Percentiles rank a stretch among this genome's conserved stretches.
Evolutionary conservation across 805 yeast genomes (phyloP).

Genomic region (Kluyveromyces wickerhamii): DNA sequence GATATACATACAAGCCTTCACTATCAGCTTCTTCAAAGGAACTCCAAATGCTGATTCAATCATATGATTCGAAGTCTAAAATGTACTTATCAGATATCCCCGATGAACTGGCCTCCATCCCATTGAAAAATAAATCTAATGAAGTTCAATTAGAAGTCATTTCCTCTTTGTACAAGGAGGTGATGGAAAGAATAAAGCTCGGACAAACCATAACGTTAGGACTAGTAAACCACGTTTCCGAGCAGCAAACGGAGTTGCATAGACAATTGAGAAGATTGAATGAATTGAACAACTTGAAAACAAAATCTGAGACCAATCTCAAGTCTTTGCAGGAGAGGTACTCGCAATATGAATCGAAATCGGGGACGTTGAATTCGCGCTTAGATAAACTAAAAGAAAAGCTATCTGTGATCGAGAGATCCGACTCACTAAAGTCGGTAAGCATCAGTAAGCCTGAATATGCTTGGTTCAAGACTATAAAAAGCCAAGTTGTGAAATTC

Average conservation of each 20-base stretch:
- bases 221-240: conserved; percentile 30
- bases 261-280: conserved; percentile 32
- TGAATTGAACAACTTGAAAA: conserved; percentile 17
- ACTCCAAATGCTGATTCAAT: conserved; percentile 12
- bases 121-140: conserved; percentile 17
- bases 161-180: conserved; percentile 18
- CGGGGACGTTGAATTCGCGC: conserved; percentile 29
- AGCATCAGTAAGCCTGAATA: conserved; percentile 36
- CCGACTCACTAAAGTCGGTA: conserved; percentile 14
- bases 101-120: conserved; percentile 5
- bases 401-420: conserved; percentile 17
- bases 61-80: conserved; percentile 11
- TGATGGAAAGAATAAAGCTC: conserved; percentile 14
- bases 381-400: conserved; percentile 23
- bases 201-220: conserved; percentile 30
- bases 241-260: conserved; percentile 36
- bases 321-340: conserved; percentile 9
- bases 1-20: conserved; percentile 7
- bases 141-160: conserved; percentile 23
- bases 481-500: conserved; percentile 25
- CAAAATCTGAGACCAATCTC: conserved; percentile 11
- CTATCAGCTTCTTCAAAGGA: conserved; percentile 21
- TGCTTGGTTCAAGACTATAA: conserved; percentile 40
- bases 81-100: conserved; percentile 8
- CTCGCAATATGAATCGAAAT: conserved; percentile 23